Evolutionary conservation across 78 protist species (phyloP).

Genomic region (Dictyostelium firmibasis): DNA sequence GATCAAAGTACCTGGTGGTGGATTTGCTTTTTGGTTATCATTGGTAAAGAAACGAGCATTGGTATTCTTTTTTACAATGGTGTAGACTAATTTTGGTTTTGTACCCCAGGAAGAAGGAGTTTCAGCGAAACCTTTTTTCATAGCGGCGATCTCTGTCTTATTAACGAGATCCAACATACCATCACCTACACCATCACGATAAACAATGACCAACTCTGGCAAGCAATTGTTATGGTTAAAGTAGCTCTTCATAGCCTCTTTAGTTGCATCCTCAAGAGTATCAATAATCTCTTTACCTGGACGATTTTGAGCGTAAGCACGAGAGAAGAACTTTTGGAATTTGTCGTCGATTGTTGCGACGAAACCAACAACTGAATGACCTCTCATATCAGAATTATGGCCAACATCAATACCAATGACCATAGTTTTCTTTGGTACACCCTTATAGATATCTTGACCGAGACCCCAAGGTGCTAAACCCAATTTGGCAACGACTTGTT

Average conservation of each 20-base stretch:
- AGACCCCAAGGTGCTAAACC: constrained; percentile 35
- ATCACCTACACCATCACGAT: constrained; percentile 73
- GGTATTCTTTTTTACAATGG: constrained; percentile 65
- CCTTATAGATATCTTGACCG: not conserved
- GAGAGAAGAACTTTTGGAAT: not conserved
- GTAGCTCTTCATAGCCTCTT: not conserved
- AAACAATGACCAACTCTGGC: constrained; percentile 8
- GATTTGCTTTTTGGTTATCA: not conserved
- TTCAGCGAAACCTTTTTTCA: no score
- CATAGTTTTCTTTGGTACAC: not conserved
- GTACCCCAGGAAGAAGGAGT: not conserved
- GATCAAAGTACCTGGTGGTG: constrained; percentile 43
- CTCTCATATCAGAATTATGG: not conserved
- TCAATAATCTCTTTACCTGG: constrained; percentile 21
- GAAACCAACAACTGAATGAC: constrained; percentile 9
- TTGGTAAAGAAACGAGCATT: constrained; percentile 9
- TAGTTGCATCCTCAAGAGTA: not conserved
- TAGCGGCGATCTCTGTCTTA: not conserved
- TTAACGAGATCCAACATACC: constrained; percentile 18
- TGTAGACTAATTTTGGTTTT: constrained; percentile 33
- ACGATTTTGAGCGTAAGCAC: not conserved
- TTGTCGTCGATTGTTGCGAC: not conserved
- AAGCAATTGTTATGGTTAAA: not conserved
- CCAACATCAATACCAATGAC: constrained; percentile 49
- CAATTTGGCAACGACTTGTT: not conserved